Evolutionary conservation across 1,284 basidiomycete genomes (phyloP).

Genomic region (Earliella scabrosa): DNA sequence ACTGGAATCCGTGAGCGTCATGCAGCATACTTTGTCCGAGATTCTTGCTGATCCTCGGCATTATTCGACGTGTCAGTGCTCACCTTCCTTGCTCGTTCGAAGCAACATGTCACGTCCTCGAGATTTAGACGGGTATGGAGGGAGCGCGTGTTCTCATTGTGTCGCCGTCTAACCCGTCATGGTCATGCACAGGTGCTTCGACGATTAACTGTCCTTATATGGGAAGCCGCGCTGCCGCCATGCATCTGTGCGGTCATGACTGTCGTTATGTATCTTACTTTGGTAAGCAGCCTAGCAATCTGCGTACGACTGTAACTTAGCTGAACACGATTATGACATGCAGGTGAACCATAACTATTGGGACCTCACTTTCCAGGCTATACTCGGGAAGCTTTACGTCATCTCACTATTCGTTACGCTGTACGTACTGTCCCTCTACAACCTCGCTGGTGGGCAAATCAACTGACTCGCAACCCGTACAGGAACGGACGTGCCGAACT

Average conservation of each 20-base stretch:
- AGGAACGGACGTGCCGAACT: conserved; percentile 26
- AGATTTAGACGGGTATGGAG: conserved; percentile 31
- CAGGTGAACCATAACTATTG: conserved; percentile 34
- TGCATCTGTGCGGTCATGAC: conserved; percentile 34
- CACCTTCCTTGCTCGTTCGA: conserved; percentile 33
- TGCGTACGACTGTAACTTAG: too few relatives aligned
- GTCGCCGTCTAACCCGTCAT: background rate
- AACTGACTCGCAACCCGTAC: too few relatives aligned
- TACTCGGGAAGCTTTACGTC: conserved; percentile 39
- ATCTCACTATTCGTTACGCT: conserved; percentile 38
- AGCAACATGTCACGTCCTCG: conserved; percentile 29
- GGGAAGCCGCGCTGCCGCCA: conserved; percentile 38
- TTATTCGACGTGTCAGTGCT: conserved; percentile 24
- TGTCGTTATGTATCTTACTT: conserved; percentile 29
- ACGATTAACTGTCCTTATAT: conserved; percentile 31
- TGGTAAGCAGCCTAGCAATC: conserved; percentile 23
- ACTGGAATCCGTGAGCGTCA: conserved; percentile 29
- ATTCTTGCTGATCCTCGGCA: background rate
- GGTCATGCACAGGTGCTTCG: conserved; percentile 23
- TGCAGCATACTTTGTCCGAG: background rate
- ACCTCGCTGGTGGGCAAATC: background rate
- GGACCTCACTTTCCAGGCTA: conserved; percentile 36
- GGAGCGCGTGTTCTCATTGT: background rate
- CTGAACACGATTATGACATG: too few relatives aligned
- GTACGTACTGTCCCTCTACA: conserved; percentile 17